A percentile compares a stretch with the other conserved stretches of the same genome.
These are phyloP conservation scores for Fusarium poae DNA, from an alignment of 2,329 filamentous ascomycete species.

Conservation along the genomic window DNA sequence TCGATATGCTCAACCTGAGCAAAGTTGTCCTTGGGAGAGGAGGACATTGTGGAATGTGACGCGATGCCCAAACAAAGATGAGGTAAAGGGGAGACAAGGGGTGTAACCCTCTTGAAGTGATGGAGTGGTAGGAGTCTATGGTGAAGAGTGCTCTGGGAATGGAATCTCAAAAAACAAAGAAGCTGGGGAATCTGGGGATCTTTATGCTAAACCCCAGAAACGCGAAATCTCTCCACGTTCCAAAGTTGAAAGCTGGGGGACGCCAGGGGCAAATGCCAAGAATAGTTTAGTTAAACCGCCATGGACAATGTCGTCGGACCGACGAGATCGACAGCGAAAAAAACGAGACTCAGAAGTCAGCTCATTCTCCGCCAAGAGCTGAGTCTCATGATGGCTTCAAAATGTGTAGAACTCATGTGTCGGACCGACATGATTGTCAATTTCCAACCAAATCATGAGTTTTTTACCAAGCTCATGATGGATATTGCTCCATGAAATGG, in stretches of 20 bases:
- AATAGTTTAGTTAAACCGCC: slow-evolving; percentile 2
- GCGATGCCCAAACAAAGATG: background rate
- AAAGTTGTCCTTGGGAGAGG: slow-evolving; percentile 8
- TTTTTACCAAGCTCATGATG: background rate
- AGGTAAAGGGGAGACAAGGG: background rate
- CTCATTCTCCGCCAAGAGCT: slow-evolving; percentile 11
- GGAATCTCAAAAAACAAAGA: background rate
- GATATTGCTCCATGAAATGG: background rate
- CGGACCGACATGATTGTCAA: slow-evolving; percentile 23
- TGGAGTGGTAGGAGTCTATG: background rate
- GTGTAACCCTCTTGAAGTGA: background rate
- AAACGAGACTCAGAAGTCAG: slow-evolving; percentile 14
- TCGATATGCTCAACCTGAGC: slow-evolving; percentile 30
- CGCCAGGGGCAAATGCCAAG: slow-evolving; percentile 8
- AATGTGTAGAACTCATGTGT: fast-evolving
- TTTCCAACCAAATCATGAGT: slow-evolving; percentile 10
- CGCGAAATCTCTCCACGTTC: slow-evolving; percentile 15
- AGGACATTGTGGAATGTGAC: slow-evolving; percentile 12
- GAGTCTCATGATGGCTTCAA: slow-evolving; percentile 27
- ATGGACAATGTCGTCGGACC: slow-evolving; percentile 5
- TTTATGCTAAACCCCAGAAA: slow-evolving; percentile 30
- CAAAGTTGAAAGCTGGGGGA: background rate
- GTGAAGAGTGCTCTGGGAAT: slow-evolving; percentile 1
- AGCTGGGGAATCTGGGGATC: slow-evolving; percentile 26
- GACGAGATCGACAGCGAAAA: background rate